Percentiles rank a stretch among this genome's conserved stretches.
Conservation (phyloP, 345 rosid genomes). For the Euphorbia peplus region DNA sequence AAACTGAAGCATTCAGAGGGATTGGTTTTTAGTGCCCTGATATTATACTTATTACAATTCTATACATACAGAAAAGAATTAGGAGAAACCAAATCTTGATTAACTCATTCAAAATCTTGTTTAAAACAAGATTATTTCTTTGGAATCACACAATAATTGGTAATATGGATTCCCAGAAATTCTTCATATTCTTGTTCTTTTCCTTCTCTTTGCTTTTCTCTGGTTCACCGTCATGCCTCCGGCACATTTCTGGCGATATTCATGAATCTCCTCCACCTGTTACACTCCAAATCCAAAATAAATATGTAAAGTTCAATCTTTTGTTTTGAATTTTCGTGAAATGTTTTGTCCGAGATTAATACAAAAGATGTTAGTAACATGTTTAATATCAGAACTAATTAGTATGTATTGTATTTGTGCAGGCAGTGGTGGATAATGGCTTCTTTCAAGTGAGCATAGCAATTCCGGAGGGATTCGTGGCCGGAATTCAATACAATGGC, state of each 20-base stretch:
- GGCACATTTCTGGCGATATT: neutral
- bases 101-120: no score
- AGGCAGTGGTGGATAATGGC: slow-evolving; percentile 26
- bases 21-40: no score
- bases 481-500: slow-evolving; percentile 26
- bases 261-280: slow-evolving; percentile 3
- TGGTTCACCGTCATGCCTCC: neutral
- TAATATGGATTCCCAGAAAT: slow-evolving; percentile 7
- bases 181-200: neutral
- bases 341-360: no score
- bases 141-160: no score
- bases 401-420: neutral
- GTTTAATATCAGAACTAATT: neutral
- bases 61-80: no score
- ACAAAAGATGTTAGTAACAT: no score
- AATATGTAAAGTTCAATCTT: slow-evolving; percentile 8
- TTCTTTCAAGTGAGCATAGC: slow-evolving; percentile 14
- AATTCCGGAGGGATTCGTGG: slow-evolving; percentile 16
- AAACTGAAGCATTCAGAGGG: no score
- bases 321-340: neutral
- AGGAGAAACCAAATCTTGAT: no score
- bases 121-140: neutral
- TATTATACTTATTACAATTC: no score
- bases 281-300: slow-evolving; percentile 4
- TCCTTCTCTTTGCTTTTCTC: neutral